phyloP scores from a whole-genome alignment of 2,329 filamentous ascomycete species.

The Boeremia exigua region DNA sequence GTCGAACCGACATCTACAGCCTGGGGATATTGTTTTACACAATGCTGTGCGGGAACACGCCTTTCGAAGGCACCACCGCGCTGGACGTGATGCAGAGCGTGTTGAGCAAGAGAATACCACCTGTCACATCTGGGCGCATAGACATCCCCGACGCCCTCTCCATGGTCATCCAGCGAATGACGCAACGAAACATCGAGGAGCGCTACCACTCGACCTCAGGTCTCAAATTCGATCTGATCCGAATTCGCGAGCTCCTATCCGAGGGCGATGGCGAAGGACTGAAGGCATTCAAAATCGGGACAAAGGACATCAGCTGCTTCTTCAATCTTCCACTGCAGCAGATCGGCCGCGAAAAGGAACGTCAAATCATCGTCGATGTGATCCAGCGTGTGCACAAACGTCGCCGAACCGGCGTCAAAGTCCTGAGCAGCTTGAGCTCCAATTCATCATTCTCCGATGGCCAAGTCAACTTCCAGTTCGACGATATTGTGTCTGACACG shows the following conservation, averaged over 20 bases:
- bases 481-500: constrained; percentile 58
- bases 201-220: constrained; percentile 90
- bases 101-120: constrained; percentile 77
- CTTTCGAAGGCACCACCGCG: constrained; percentile 79
- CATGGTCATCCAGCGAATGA: constrained; percentile 88
- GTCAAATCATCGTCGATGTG: constrained; percentile 68
- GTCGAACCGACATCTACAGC: constrained; percentile 89
- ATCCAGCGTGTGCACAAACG: constrained; percentile 77
- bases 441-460: constrained; percentile 60
- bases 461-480: constrained; percentile 56
- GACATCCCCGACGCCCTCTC: constrained; percentile 86
- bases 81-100: constrained; percentile 93
- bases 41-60: constrained; percentile 70
- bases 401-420: constrained; percentile 56
- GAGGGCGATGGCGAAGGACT: constrained; percentile 76
- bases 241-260: constrained; percentile 75
- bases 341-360: constrained; percentile 79
- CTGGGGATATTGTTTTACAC: constrained; percentile 90
- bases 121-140: constrained; percentile 75
- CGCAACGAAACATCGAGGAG: constrained; percentile 83
- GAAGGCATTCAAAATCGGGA: constrained; percentile 75
- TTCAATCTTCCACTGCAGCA: constrained; percentile 84
- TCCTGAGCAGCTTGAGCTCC: constrained; percentile 59
- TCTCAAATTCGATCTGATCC: constrained; percentile 78
- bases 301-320: constrained; percentile 89